phyloP scores from a whole-genome alignment of 306 rosid genomes.

The Leucaena leucocephala region DNA sequence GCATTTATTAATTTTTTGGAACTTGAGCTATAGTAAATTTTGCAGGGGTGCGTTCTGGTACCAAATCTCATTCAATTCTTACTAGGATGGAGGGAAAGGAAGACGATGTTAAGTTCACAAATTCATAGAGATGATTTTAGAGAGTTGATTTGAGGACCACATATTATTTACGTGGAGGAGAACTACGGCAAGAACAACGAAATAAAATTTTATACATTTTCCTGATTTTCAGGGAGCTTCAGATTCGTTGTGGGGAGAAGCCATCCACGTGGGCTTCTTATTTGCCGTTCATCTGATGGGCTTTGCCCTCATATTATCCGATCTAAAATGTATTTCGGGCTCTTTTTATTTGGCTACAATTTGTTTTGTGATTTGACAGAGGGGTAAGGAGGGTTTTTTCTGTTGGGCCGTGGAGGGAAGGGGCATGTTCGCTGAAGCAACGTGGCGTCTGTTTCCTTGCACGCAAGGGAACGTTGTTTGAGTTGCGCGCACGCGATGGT shows the following conservation, averaged over 20 bases:
- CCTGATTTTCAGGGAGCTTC: slow-evolving; percentile 28
- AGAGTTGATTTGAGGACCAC: slow-evolving; percentile 47
- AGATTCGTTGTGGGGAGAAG: slow-evolving; percentile 38
- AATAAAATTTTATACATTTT: slow-evolving; percentile 20
- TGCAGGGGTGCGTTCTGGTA: slow-evolving; percentile 12
- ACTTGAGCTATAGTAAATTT: slow-evolving; percentile 27
- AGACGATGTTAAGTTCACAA: slow-evolving; percentile 29
- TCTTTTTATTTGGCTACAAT: slow-evolving; percentile 38
- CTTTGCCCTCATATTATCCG: slow-evolving; percentile 51
- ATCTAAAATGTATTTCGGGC: slow-evolving; percentile 25
- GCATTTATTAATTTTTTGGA: slow-evolving; percentile 62
- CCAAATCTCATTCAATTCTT: slow-evolving; percentile 32
- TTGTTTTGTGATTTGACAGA: background rate
- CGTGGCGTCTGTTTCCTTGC: slow-evolving; percentile 57
- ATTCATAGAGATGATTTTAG: slow-evolving; percentile 3
- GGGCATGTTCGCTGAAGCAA: slow-evolving; percentile 41
- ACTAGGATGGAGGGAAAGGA: slow-evolving; percentile 10
- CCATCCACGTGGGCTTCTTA: slow-evolving; percentile 44
- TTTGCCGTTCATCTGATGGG: slow-evolving; percentile 42
- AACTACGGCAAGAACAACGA: slow-evolving; percentile 24
- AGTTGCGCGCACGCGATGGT: slow-evolving; percentile 43
- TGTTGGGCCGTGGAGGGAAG: background rate
- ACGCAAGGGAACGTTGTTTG: slow-evolving; percentile 48
- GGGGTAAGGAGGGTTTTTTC: background rate
- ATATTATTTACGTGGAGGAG: slow-evolving; percentile 69